Evolutionary conservation across 2,329 filamentous ascomycete species (phyloP).

Genomic region (Parastagonospora avenae): DNA sequence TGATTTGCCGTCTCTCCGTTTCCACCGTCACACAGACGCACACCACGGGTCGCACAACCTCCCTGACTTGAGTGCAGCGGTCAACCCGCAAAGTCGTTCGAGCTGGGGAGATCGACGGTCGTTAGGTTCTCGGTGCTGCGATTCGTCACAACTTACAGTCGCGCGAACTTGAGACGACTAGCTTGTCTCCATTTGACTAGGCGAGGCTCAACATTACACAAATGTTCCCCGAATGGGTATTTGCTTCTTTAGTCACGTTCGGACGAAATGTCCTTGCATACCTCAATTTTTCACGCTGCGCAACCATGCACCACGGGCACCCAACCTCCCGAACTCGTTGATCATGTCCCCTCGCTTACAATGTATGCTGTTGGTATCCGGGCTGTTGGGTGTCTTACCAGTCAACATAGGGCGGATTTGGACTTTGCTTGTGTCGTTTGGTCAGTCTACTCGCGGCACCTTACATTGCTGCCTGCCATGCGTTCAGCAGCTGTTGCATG

Average conservation of each 20-base stretch:
- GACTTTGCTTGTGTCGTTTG: slow-evolving; percentile 19
- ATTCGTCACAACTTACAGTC: background rate
- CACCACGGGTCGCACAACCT: slow-evolving; percentile 20
- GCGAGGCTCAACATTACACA: slow-evolving; percentile 12
- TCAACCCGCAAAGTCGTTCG: background rate
- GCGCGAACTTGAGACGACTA: slow-evolving; percentile 2
- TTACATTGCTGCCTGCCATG: slow-evolving; percentile 26
- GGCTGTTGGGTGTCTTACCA: slow-evolving; percentile 10
- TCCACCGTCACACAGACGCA: slow-evolving; percentile 23
- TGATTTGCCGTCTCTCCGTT: slow-evolving; percentile 14
- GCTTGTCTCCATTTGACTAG: background rate
- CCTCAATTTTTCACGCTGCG: slow-evolving; percentile 12
- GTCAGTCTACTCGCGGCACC: slow-evolving; percentile 12
- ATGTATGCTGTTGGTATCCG: slow-evolving; percentile 15
- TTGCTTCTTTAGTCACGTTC: slow-evolving; percentile 15
- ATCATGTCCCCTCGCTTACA: slow-evolving; percentile 14
- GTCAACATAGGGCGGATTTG: slow-evolving; percentile 22
- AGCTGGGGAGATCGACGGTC: slow-evolving; percentile 3
- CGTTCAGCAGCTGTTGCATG: slow-evolving; percentile 11
- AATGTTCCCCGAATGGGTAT: slow-evolving; percentile 9
- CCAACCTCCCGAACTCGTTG: slow-evolving; percentile 12
- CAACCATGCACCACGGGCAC: slow-evolving; percentile 24
- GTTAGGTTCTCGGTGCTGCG: background rate
- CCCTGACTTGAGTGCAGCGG: background rate
- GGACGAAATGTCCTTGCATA: slow-evolving; percentile 22